Base-by-base conservation (phyloP, 129 eudicot species). In the Ambrosia artemisiifolia region DNA sequence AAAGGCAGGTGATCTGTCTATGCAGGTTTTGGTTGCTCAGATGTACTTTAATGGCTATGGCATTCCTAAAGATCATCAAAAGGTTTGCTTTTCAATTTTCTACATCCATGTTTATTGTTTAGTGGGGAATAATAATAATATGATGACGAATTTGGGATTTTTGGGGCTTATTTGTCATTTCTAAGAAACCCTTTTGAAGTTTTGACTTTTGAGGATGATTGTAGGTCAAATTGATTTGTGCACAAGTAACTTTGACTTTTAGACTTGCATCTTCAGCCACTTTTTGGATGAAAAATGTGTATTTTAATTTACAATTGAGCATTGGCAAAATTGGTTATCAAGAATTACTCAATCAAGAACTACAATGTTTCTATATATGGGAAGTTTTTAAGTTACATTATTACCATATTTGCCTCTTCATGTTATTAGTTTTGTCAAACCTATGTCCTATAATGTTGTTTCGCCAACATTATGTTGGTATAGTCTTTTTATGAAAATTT, bases 21-120 rank as follows among this genome's bases (percentile, higher is more conserved):
- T 88, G 96, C 96, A 88, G 65, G 87, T 88, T 14, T 70, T 88
- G 63, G 88, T 88, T 20, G 82, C 85, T 47, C 96, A 88, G 96
- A 88, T 88, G 96, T 88, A 88, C 60, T 72, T 11, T 46, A 76
- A 73, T 74, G 96, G 96, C 14, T 88, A 88, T 83, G 95, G 95
- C 66, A 85, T 88, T 20, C 75, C 86, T 49, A 73, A 67, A 72
- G 95, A 88, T 85, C 77, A 83, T 66, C 91, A 88, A 19, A 85
- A 85, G 91, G 95, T 88, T 68, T 55, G 55, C 28, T 32, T 47
- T 71, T 75, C n/a, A n/a, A n/a, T n/a, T n/a, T n/a, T n/a, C n/a
- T n/a, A n/a, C n/a, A n/a, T n/a, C n/a, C n/a, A n/a, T n/a, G n/a
- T n/a, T n/a, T n/a, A n/a, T n/a, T n/a, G n/a, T n/a, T n/a, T n/a